Conservation (phyloP, 208 protist species). For the Crithidia brevicula region DNA sequence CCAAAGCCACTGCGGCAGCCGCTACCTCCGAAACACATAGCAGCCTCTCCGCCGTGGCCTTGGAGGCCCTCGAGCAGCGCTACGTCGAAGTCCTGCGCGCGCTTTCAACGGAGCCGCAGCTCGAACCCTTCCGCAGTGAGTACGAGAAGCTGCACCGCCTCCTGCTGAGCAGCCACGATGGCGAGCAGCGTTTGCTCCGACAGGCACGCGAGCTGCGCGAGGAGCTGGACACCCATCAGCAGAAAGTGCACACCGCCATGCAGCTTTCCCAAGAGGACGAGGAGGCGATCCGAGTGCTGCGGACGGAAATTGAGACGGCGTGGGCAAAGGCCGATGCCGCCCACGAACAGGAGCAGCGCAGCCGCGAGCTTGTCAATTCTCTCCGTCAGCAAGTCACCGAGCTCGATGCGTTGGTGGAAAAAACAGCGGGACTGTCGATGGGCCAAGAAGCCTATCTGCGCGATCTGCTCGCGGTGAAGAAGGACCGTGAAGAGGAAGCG, state of each 20-base stretch:
- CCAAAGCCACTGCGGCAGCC: background rate
- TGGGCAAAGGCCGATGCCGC: slow-evolving; percentile 98
- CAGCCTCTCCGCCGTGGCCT: slow-evolving; percentile 55
- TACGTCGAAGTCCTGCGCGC: slow-evolving; percentile 94
- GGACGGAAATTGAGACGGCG: slow-evolving; percentile 96
- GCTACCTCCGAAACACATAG: slow-evolving; percentile 8
- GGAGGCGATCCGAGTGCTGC: slow-evolving; percentile 93
- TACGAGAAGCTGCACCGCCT: slow-evolving; percentile 98
- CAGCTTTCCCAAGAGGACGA: slow-evolving; percentile 97
- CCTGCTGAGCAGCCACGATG: slow-evolving; percentile 97
- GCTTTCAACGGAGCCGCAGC: slow-evolving; percentile 93
- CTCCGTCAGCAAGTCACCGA: slow-evolving; percentile 96
- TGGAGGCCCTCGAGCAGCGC: slow-evolving; percentile 94
- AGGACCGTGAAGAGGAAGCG: slow-evolving; percentile 92
- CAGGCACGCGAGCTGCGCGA: slow-evolving; percentile 95
- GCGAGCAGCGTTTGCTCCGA: slow-evolving; percentile 96
- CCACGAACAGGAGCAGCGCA: slow-evolving; percentile 96
- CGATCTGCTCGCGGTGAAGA: slow-evolving; percentile 93
- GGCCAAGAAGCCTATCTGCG: slow-evolving; percentile 96
- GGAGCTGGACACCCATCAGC: slow-evolving; percentile 95
- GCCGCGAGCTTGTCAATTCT: slow-evolving; percentile 93
- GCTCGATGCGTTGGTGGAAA: slow-evolving; percentile 93
- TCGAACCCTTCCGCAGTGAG: slow-evolving; percentile 96
- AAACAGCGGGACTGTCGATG: slow-evolving; percentile 91
- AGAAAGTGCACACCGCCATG: slow-evolving; percentile 97